phyloP scores from a whole-genome alignment of 1,139 yeast species.

The Nakaseomyces nivariensis region DNA sequence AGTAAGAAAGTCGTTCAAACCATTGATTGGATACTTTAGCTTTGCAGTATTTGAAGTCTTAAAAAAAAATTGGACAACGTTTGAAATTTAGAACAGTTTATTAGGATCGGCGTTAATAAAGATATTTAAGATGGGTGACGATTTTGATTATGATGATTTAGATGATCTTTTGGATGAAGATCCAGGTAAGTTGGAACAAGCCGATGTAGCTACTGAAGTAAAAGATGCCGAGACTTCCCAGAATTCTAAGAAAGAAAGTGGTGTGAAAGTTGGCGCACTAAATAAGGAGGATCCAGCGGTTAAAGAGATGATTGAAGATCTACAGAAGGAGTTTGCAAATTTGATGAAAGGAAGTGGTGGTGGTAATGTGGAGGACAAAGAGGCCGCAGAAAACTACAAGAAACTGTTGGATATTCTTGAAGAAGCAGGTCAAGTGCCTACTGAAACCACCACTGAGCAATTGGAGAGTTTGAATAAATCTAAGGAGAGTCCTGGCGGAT shows the following conservation, averaged over 20 bases:
- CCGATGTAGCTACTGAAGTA: not conserved
- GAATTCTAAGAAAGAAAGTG: not conserved
- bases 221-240: constrained; percentile 5
- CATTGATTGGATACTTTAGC: too few species aligned
- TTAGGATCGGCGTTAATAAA: too few species aligned
- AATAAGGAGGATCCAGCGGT: constrained; percentile 15
- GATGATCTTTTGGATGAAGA: constrained; percentile 69
- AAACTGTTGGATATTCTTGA: constrained; percentile 47
- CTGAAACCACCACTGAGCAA: constrained; percentile 41
- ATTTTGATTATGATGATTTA: constrained; percentile 52
- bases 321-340: constrained; percentile 21
- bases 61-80: too few species aligned
- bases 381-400: constrained; percentile 40
- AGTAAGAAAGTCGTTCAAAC: too few species aligned
- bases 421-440: constrained; percentile 44
- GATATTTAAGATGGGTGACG: not conserved
- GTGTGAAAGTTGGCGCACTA: not conserved
- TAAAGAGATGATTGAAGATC: constrained; percentile 19
- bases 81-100: too few species aligned
- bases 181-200: constrained; percentile 48
- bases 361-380: constrained; percentile 25
- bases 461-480: constrained; percentile 36
- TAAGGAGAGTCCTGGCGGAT: constrained; percentile 28
- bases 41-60: too few species aligned
- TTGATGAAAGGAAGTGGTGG: constrained; percentile 19